Percentiles rank a stretch among this genome's conserved stretches.
These are phyloP conservation scores for Plasmodium coatneyi DNA, from an alignment of 169 alveolate genomes.

Conservation along the genomic window DNA sequence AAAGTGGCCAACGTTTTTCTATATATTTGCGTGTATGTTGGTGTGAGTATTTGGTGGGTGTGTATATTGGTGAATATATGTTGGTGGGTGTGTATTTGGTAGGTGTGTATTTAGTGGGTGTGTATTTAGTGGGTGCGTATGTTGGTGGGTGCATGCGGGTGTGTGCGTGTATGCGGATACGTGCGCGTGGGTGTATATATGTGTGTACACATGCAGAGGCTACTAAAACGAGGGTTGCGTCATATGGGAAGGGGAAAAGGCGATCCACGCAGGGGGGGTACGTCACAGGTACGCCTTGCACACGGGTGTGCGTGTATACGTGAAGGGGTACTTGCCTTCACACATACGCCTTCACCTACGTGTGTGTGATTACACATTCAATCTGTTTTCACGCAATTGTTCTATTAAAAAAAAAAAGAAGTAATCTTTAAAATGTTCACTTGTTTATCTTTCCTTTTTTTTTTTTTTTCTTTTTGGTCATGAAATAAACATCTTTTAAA, in stretches of 20 bases:
- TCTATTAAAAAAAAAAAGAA: background rate
- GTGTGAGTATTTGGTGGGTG: background rate
- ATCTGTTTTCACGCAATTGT: background rate
- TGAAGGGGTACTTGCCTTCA: background rate
- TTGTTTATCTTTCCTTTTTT: background rate
- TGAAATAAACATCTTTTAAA: background rate
- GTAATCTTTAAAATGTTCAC: background rate
- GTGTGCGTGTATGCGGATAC: background rate
- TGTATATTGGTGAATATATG: background rate
- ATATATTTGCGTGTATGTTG: background rate
- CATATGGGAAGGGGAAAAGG: background rate
- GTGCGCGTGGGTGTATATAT: background rate
- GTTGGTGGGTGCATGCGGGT: background rate
- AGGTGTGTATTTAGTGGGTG: background rate
- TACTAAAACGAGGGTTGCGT: background rate
- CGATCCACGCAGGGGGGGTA: background rate
- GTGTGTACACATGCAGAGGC: background rate
- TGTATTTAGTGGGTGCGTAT: background rate
- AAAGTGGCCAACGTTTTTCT: background rate
- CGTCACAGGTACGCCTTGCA: background rate
- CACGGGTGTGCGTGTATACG: background rate
- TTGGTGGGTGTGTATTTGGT: background rate
- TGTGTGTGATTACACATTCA: background rate
- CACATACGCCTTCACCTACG: background rate
- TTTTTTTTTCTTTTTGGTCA: background rate